Evolutionary conservation across 345 rosid genomes (phyloP), one percentile per base, ranked within the genome.

Genomic region (Eucalyptus fibrosa): DNA sequence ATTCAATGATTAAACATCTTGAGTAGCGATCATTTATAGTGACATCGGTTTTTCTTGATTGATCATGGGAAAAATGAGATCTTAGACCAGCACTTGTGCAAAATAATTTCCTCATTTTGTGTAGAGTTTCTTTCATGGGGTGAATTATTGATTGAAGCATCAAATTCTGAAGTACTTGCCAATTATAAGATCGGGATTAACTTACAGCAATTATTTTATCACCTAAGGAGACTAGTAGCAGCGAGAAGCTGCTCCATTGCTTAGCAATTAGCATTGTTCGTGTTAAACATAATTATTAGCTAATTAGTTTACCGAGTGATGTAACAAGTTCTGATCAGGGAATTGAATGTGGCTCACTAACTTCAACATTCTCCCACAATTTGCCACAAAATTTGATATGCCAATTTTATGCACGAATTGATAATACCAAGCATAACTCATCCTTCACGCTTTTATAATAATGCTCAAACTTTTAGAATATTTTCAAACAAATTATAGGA

Each of bases 51-150:
- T 65, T 65, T 65, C 19, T 23, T 13, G 3, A 7, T 65, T 2
- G 21, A 65, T 32, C 3, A 0, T n/a, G 37, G 1, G 21, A 65
- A 65, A 65, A n/a, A 2, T n/a, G 37, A 65, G 37, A n/a, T 65
- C 10, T n/a, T 65, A 65, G 2, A 32, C 9, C 6, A 0, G 2
- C 3, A 1, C 19, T 65, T 15, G 3, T 2, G 1, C 37, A n/a
- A 15, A 30, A 65, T 65, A 30, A 65, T 65, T n/a, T 65, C 17
- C 34, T n/a, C 0, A 7, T 14, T n/a, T 65, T 65, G 37, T n/a
- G 4, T 30, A 3, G 72, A 65, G 32, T 65, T 65, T 15, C 72
- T n/a, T 30, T 30, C 3, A 24, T 10, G 37, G 72, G 19, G 6
- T 2, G 9, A 65, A 2, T 65, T 65, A 60, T 14, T 14, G 72